Percentiles rank a stretch among this genome's conserved stretches.
Conservation (phyloP, 305 asterid genomes). For the Fraxinus platypoda region DNA sequence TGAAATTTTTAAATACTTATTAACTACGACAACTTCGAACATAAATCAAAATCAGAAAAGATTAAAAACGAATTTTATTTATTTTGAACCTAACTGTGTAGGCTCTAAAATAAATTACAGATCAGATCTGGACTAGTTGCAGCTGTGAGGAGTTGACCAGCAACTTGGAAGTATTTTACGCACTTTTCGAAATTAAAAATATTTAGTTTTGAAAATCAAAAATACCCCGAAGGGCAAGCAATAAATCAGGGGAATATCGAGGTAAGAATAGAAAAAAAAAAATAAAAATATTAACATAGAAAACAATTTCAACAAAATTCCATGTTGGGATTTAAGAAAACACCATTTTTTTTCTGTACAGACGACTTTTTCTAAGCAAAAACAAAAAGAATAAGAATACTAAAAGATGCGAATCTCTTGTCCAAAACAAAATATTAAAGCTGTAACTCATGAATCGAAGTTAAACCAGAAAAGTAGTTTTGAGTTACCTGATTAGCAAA, state of each 20-base stretch:
- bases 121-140: not conserved
- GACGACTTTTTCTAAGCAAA: not conserved
- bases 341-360: not conserved
- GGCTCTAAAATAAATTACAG: not conserved
- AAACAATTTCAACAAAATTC: not conserved
- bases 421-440: too few relatives aligned
- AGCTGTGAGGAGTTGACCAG: not conserved
- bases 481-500: slow-evolving; percentile 71
- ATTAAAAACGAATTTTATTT: not conserved
- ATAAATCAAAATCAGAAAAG: not conserved
- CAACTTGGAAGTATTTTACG: not conserved
- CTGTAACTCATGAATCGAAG: not conserved
- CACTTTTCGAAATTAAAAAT: not conserved
- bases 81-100: not conserved
- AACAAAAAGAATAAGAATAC: slow-evolving; percentile 10
- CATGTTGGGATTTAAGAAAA: not conserved
- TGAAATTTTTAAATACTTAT: too few relatives aligned
- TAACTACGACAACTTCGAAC: not conserved
- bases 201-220: not conserved
- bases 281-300: not conserved
- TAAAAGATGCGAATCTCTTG: slow-evolving; percentile 18
- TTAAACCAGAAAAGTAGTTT: not conserved
- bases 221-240: not conserved
- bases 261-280: not conserved
- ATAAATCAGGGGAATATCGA: not conserved